Evolutionary conservation across 768 basidiomycete species (phyloP), one percentile per base, ranked within the genome.

Genomic region (Kwoniella mangroviensis): DNA sequence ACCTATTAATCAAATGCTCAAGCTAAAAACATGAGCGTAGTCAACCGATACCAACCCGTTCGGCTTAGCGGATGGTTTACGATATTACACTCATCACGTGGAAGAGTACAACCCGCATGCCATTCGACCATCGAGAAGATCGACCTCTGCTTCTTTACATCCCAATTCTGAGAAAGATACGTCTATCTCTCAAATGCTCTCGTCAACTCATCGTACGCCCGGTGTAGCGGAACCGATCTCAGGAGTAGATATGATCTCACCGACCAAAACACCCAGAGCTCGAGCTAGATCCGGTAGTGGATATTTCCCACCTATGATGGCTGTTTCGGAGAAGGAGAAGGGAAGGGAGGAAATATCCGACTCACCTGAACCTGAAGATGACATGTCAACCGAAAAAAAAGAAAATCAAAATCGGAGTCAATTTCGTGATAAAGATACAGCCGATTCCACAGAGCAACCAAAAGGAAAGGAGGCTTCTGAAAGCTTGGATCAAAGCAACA

Each of bases 11-110:
- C 12, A 3, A 12, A 15, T 0, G 58, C 58, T 42, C 34, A 41
- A 60, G 45, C 45, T 28, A n/a, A 26, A 43, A 61, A 19, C 22
- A n/a, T 28, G n/a, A 22, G 24, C 22, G 10, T 21, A 61, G 66
- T 60, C 66, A 13, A 12, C 41, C 2, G 54, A 63, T 21, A 63
- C 73, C 3, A 83, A 83, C 65, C 82, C 82, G 3, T 81, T 74
- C 53, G 80, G 82, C 28, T 74, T 83, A 10, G 80, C 82, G 4
- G 80, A 80, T 45, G 82, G 82, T 0, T 60, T 83, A 24, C 72
- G 77, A 10, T 83, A 78, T 65, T 80, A 74, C 63, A 75, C 75
- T 21, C 78, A 81, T 26, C 70, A 75, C 28, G 81, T 82, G 7
- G 79, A 82, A 57, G 75, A 76, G 40, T 81, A 76, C 62, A 74